Base-by-base conservation (phyloP, 140 eudicot genomes). In the Senecio squalidus region DNA sequence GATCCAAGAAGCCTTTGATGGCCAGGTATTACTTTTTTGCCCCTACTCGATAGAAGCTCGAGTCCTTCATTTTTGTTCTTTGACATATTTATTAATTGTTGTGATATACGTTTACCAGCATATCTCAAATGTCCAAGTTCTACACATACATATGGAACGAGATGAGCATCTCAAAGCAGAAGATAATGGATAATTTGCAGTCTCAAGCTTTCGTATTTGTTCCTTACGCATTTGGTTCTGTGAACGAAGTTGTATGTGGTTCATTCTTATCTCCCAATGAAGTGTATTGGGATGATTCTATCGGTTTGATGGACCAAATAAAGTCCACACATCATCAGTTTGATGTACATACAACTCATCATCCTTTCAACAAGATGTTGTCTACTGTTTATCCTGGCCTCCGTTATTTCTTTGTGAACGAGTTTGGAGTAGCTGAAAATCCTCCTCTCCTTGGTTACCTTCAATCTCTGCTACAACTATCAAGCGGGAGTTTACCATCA, bases 271-370 rank as follows among this genome's bases (percentile, higher is more conserved):
- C 96, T 64, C 86, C 93, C 53, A 54, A 52, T 38, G 95, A 87
- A 60, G 95, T 87, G 18, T 92, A 74, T 58, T 92, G 98, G 98
- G 87, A 84, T 34, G 98, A 92, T 67, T 60, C 71, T 13, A 84
- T 83, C 28, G 88, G 89, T 72, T 75, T 82, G n/a, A 38, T 76
- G 77, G 84, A 79, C 60, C 78, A 34, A 61, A 67, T 67, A 33
- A 69, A 69, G 74, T 54, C 59, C 14, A 49, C 43, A 46, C 33
- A 25, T 68, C 57, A 63, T 16, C 50, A 69, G 41, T 38, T 55
- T 66, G 78, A 50, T 29, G 48, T 23, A 33, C 41, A 63, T 30
- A 36, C 23, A 24, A 44, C 60, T 36, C 66, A 49, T 48, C 66
- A 31, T 49, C 74, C 74, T 14, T 27, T 34, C 56, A 61, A 76